phyloP scores from a whole-genome alignment of 805 yeast species.

The Millerago galiae region DNA sequence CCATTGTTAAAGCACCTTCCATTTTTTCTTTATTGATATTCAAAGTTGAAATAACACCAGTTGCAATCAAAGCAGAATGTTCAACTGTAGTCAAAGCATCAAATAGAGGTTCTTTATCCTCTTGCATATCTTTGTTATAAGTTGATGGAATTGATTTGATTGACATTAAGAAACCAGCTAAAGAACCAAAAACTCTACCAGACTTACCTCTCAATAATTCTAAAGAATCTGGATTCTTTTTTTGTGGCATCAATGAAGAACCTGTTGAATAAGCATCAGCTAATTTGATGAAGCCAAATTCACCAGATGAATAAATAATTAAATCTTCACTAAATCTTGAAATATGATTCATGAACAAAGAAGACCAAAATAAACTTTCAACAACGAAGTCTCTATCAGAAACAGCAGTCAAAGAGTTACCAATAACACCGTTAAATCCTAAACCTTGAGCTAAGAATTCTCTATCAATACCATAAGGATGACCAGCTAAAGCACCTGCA shows the following conservation, averaged over 20 bases:
- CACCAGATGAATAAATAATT: slow-evolving; percentile 94
- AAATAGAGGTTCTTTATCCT: slow-evolving; percentile 97
- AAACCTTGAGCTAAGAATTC: slow-evolving; percentile 76
- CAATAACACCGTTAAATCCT: slow-evolving; percentile 82
- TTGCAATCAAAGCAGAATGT: slow-evolving; percentile 89
- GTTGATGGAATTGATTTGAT: slow-evolving; percentile 97
- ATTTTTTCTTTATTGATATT: slow-evolving; percentile 64
- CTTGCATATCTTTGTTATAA: slow-evolving; percentile 97
- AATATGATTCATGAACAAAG: slow-evolving; percentile 91
- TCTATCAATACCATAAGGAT: slow-evolving; percentile 98
- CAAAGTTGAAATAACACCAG: slow-evolving; percentile 92
- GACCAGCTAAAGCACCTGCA: slow-evolving; percentile 98
- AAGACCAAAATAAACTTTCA: slow-evolving; percentile 92
- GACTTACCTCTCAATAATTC: slow-evolving; percentile 95
- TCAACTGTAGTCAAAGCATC: slow-evolving; percentile 87
- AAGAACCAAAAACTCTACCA: slow-evolving; percentile 93
- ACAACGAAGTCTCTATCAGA: slow-evolving; percentile 97
- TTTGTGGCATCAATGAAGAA: slow-evolving; percentile 97
- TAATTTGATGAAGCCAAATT: slow-evolving; percentile 87
- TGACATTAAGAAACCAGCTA: slow-evolving; percentile 95
- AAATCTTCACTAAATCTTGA: slow-evolving; percentile 93
- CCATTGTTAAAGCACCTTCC: slow-evolving; percentile 92
- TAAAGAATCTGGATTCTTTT: slow-evolving; percentile 95
- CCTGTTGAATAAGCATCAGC: slow-evolving; percentile 99
- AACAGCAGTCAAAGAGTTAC: slow-evolving; percentile 94